Conservation (phyloP, 2,329 filamentous ascomycete species). For the Orbilia ellipsospora region DNA sequence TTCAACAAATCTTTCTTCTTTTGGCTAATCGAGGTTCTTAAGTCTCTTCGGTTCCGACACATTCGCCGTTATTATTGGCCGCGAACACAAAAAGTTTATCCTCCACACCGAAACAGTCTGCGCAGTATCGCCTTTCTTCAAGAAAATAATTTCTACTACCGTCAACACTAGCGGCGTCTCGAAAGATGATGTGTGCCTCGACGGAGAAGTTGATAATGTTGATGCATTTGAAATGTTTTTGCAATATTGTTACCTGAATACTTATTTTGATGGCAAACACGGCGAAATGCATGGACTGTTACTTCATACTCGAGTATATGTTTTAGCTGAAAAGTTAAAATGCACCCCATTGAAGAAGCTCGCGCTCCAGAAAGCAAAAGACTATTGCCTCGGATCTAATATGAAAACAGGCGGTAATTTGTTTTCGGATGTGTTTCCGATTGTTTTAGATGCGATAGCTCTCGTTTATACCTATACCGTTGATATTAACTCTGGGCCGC, state of each 20-base stretch:
- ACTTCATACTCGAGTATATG: conserved; percentile 38
- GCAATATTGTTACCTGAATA: conserved; percentile 35
- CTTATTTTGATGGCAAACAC: conserved; percentile 19
- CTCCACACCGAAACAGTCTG: too few relatives aligned
- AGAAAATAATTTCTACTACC: too few relatives aligned
- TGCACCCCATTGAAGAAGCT: conserved; percentile 15
- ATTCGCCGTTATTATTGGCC: too few relatives aligned
- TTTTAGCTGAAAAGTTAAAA: conserved; percentile 24
- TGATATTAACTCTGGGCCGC: too few relatives aligned
- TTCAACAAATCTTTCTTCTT: conserved; percentile 1
- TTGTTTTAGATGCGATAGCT: conserved; percentile 11
- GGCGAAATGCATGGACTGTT: conserved; percentile 2
- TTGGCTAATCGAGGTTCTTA: too few relatives aligned
- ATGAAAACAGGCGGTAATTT: background rate
- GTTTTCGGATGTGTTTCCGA: conserved; percentile 21
- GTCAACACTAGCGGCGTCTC: too few relatives aligned
- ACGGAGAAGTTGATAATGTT: conserved; percentile 6
- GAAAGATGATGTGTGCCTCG: background rate
- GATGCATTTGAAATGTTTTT: conserved; percentile 37
- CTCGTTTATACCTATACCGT: background rate
- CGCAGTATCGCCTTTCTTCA: too few relatives aligned
- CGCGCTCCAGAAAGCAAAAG: conserved; percentile 23
- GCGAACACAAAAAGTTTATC: too few relatives aligned
- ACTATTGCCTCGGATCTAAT: conserved; percentile 17
- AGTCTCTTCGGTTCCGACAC: too few relatives aligned